Evolutionary conservation across 192 early-diverging fungal species (phyloP), one percentile per base, ranked within the genome.

Genomic region (Pilaira anomala): DNA sequence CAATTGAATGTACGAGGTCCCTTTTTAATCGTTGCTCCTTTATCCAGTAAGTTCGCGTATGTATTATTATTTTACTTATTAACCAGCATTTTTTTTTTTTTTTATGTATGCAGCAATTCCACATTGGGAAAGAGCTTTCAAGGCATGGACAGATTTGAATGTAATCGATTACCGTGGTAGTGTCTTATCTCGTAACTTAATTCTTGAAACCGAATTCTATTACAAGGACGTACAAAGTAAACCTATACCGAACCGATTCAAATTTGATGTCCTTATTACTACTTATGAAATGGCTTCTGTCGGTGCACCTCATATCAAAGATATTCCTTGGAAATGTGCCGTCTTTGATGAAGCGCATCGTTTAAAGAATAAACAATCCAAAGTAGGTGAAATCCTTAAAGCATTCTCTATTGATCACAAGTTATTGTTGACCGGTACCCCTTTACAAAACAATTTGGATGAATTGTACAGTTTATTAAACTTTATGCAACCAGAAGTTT

Each of bases 271-370:
- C 2, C 44, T 86, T 46, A 85, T 85, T 41, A 84, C 83, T 0
- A 84, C 83, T 18, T 84, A 84, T 82, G 79, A 60, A 84, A 86
- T 60, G 72, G 78, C 78, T 18, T 69, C 74, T 30, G 81, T 80
- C n/a, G 78, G 81, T 1, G 87, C 88, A 33, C 62, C 86, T 4
- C 90, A 93, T 42, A 76, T 94, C 9, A 76, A 79, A 36, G 81
- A 83, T 12, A 81, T 94, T 42, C 75, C 69, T 8, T 94, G 91
- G 91, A 70, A 83, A 41, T 83, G 77, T 14, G 83, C 80, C 22
- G 80, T 93, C 11, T 79, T 94, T 19, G 92, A 94, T 68, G 92
- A 94, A 65, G 92, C 90, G 1, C 92, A 94, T 67, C 71, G 86
- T n/a, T 69, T 94, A 40, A 94, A 94, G 62, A 93, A 93, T 70